A percentile compares a stretch with the other conserved stretches of the same genome.
phyloP scores from a whole-genome alignment of 768 basidiomycete species.

The Podaxis sp. region DNA sequence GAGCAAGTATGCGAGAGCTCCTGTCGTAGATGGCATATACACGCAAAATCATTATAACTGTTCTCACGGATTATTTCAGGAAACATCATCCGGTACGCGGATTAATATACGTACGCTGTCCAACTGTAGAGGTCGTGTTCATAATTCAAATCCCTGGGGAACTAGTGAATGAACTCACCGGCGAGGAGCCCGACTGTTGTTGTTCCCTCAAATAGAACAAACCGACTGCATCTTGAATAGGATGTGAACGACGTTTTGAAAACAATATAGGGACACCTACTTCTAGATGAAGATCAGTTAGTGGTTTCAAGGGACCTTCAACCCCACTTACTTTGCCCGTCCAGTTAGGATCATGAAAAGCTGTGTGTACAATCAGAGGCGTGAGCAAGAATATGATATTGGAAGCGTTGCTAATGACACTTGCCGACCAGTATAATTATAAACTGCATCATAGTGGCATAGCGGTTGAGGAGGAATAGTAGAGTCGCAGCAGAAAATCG shows the following conservation, averaged over 20 bases:
- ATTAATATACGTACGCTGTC: neutral
- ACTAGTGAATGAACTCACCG: constrained; percentile 19
- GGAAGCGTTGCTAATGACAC: neutral
- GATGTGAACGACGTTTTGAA: neutral
- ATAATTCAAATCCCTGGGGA: neutral
- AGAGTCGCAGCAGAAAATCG: constrained; percentile 24
- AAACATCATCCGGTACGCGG: neutral
- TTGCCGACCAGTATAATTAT: constrained; percentile 26
- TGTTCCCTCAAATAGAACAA: constrained; percentile 30
- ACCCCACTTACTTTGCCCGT: constrained; percentile 18
- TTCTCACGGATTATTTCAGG: neutral
- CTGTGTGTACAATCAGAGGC: constrained; percentile 12
- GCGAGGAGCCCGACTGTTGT: constrained; percentile 27
- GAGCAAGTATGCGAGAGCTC: constrained; percentile 17
- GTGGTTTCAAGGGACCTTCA: neutral
- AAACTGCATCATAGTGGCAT: constrained; percentile 28
- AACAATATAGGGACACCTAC: neutral
- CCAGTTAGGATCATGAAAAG: constrained; percentile 26
- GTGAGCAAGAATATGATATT: neutral
- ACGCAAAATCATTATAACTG: constrained; percentile 33
- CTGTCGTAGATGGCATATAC: constrained; percentile 30
- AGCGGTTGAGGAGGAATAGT: constrained; percentile 32
- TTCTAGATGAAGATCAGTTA: neutral
- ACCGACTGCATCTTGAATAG: constrained; percentile 23
- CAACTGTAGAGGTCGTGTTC: neutral